Evolutionary conservation across 139 green algal genomes (phyloP), one percentile per base, ranked within the genome.

Genomic region (Chlorella sp.): DNA sequence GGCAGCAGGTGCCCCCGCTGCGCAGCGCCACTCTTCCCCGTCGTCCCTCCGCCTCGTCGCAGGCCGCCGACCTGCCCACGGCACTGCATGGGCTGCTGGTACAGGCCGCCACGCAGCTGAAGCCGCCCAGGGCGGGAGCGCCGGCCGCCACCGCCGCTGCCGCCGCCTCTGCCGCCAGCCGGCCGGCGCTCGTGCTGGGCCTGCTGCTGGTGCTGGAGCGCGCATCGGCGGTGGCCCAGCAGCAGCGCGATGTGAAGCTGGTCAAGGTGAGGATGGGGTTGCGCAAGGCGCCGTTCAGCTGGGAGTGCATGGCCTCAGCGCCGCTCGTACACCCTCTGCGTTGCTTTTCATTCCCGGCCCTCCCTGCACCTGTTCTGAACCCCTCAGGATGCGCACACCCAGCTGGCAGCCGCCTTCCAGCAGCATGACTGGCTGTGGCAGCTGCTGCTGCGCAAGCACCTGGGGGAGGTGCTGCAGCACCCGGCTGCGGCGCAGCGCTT

Each of bases 391-490:
- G 44, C 48, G 16, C 34, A 34, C 2, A 16, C 44, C 22, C 80
- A 78, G 46, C 65, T 84, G 34, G n/a, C 54, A 24, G 43, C 44
- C 16, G 56, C 70, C 65, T 83, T 87, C 40, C 83, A 83, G 40
- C 73, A 81, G 30, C 83, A 87, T 28, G 22, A 30, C 44, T 87
- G 83, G 83, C 38, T 87, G 36, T 87, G 83, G 83, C 73, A 87
- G 74, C 38, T 76, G 54, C 30, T 87, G 41, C 58, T 81, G 65
- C 73, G 75, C 40, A 72, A 74, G 70, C 73, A 87, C 51, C 51
- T 87, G 36, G 9, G 54, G 8, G 76, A 84, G 34, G 16, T 87
- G 28, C 38, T 87, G 46, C 83, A 84, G 67, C 65, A 58, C 51
- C 83, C 83, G n/a, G 83, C 54, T 34, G 83, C 83, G 28, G 73